These are phyloP conservation scores for Yamadazyma taylorii DNA, from an alignment of 1,139 yeast species.

Conservation along the genomic window DNA sequence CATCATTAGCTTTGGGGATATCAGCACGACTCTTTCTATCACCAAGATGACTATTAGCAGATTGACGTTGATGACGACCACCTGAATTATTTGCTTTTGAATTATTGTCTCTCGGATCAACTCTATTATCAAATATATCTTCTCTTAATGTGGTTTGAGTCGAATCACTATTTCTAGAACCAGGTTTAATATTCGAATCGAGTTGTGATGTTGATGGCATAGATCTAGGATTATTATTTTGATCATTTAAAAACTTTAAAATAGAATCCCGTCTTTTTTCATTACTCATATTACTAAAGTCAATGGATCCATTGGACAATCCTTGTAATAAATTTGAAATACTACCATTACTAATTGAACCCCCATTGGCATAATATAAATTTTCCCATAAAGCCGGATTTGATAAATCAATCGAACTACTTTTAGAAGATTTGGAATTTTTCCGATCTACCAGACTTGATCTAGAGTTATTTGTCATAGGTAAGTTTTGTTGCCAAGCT, in stretches of 20 bases:
- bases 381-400: conserved; percentile 26
- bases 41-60: neutral
- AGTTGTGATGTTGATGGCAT: neutral
- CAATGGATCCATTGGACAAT: conserved; percentile 39
- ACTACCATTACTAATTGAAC: conserved; percentile 30
- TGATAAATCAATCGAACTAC: conserved; percentile 32
- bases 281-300: conserved; percentile 40
- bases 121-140: conserved; percentile 35
- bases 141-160: conserved; percentile 32
- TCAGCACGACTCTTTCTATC: conserved; percentile 6
- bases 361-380: conserved; percentile 20
- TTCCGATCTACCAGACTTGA: conserved; percentile 16
- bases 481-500: conserved; percentile 25
- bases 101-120: neutral
- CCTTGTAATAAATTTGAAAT: conserved; percentile 40
- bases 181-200: neutral
- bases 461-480: conserved; percentile 11
- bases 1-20: conserved; percentile 9
- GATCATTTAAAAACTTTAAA: conserved; percentile 36
- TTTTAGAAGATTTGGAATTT: conserved; percentile 20
- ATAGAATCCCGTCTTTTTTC: conserved; percentile 47
- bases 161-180: neutral
- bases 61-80: neutral
- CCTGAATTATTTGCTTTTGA: neutral
- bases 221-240: conserved; percentile 10